phyloP scores from a whole-genome alignment of 495 filamentous ascomycete species.

The Trichoderma asperelloides region DNA sequence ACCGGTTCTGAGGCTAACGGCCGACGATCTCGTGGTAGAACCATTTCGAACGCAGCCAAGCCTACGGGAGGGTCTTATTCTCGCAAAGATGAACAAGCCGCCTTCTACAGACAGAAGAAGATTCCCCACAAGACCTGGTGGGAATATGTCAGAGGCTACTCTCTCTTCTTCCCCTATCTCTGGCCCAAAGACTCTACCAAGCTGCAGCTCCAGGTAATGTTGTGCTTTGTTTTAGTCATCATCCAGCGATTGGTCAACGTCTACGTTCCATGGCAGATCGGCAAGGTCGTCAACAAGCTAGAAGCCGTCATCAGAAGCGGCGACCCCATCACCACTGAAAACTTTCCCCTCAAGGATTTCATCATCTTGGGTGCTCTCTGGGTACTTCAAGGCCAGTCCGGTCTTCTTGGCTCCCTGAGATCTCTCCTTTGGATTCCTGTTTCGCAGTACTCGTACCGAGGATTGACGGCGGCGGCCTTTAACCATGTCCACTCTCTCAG shows the following conservation, averaged over 20 bases:
- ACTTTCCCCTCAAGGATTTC: constrained; percentile 62
- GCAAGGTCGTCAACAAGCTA: constrained; percentile 61
- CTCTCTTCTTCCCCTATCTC: constrained; percentile 85
- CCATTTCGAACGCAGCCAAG: constrained; percentile 21
- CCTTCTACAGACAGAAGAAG: constrained; percentile 44
- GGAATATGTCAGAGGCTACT: constrained; percentile 83
- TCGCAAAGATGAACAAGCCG: constrained; percentile 36
- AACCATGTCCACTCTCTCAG: constrained; percentile 94
- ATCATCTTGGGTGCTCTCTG: constrained; percentile 71
- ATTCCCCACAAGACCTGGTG: constrained; percentile 34
- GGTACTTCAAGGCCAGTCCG: constrained; percentile 80
- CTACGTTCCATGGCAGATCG: constrained; percentile 68
- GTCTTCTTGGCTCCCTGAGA: constrained; percentile 72
- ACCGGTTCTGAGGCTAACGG: constrained; percentile 6
- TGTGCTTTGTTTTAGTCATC: constrained; percentile 70
- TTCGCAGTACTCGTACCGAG: constrained; percentile 90
- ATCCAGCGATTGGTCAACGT: constrained; percentile 73
- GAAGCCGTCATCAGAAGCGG: constrained; percentile 23
- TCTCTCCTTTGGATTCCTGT: constrained; percentile 90
- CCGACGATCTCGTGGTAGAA: constrained; percentile 18
- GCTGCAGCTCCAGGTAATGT: constrained; percentile 65
- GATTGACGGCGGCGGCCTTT: constrained; percentile 87
- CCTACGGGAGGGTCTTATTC: constrained; percentile 20
- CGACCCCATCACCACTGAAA: constrained; percentile 21
- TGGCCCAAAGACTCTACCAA: constrained; percentile 73